Conservation (phyloP, 1,139 yeast genomes). For the Arxiozyma slooffiae region DNA sequence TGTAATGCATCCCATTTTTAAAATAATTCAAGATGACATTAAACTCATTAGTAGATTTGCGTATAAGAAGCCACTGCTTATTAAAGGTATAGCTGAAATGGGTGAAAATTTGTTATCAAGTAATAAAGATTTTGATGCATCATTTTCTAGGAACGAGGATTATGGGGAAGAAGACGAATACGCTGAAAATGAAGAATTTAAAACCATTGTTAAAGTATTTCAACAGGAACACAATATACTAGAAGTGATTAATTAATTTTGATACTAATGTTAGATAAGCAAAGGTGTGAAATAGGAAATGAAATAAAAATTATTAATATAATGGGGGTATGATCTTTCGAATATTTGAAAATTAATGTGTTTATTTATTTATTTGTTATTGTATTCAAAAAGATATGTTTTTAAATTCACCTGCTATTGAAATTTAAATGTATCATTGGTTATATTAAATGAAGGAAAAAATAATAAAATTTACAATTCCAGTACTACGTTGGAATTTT, state of each 20-base stretch:
- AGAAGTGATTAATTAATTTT: conserved; percentile 7
- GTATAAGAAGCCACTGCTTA: conserved; percentile 14
- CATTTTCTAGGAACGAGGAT: conserved; percentile 3
- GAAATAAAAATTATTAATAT: no score
- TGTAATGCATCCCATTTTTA: conserved; percentile 24
- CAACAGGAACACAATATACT: conserved; percentile 16
- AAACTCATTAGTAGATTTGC: conserved; percentile 10
- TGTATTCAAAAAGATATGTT: no score
- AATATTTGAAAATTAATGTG: no score
- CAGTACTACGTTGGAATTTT: no score
- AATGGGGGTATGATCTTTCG: no score
- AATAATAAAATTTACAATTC: no score
- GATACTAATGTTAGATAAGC: background rate
- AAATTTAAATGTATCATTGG: no score
- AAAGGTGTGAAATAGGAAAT: background rate
- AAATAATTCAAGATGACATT: conserved; percentile 25
- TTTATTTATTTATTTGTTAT: no score
- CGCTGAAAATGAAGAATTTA: conserved; percentile 12
- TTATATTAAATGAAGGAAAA: no score
- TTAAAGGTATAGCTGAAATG: conserved; percentile 14
- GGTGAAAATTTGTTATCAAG: conserved; percentile 3
- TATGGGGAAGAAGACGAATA: conserved; percentile 9
- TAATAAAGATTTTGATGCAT: conserved; percentile 1
- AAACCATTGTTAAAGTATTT: conserved; percentile 17
- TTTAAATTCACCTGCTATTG: no score